Percentiles rank a stretch among this genome's conserved stretches.
Conservation (phyloP, 768 basidiomycete genomes). For the Mycena sanguinolenta region DNA sequence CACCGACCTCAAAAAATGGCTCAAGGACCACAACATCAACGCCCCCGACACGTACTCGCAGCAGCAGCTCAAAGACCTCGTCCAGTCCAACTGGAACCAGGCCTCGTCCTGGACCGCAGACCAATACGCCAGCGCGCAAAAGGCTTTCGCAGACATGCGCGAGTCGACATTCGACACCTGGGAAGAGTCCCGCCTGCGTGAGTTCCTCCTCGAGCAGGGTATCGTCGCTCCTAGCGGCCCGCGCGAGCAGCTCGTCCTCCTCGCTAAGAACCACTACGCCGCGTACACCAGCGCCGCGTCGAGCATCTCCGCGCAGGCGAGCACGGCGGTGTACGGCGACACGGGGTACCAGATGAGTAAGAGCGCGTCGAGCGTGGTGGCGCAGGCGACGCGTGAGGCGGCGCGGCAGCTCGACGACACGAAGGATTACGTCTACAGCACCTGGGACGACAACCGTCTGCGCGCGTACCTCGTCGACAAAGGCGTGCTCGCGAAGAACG, state of each 20-base stretch:
- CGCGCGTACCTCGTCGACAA: constrained; percentile 81
- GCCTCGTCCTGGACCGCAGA: constrained; percentile 70
- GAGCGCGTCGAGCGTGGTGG: constrained; percentile 48
- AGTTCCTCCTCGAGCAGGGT: constrained; percentile 90
- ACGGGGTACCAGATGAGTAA: constrained; percentile 54
- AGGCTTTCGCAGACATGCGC: constrained; percentile 69
- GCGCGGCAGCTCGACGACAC: constrained; percentile 71
- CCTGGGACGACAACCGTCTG: constrained; percentile 88
- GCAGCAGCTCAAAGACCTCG: constrained; percentile 59
- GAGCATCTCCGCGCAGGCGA: constrained; percentile 64
- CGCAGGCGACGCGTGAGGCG: constrained; percentile 68
- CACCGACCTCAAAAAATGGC: constrained; percentile 75
- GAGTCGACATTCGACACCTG: constrained; percentile 81
- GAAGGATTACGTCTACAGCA: constrained; percentile 90
- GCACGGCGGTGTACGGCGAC: constrained; percentile 65
- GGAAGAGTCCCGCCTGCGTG: constrained; percentile 86
- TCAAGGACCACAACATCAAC: constrained; percentile 73
- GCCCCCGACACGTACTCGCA: constrained; percentile 61
- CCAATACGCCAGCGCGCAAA: constrained; percentile 74
- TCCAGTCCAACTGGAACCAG: constrained; percentile 73
- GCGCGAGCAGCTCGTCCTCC: constrained; percentile 81
- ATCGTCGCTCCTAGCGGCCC: constrained; percentile 86
- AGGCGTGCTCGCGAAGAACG: constrained; percentile 72
- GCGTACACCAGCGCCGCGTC: constrained; percentile 73
- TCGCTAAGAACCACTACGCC: constrained; percentile 80